Base-by-base conservation (phyloP, 306 rosid genomes). In the Luffa aegyptiaca region DNA sequence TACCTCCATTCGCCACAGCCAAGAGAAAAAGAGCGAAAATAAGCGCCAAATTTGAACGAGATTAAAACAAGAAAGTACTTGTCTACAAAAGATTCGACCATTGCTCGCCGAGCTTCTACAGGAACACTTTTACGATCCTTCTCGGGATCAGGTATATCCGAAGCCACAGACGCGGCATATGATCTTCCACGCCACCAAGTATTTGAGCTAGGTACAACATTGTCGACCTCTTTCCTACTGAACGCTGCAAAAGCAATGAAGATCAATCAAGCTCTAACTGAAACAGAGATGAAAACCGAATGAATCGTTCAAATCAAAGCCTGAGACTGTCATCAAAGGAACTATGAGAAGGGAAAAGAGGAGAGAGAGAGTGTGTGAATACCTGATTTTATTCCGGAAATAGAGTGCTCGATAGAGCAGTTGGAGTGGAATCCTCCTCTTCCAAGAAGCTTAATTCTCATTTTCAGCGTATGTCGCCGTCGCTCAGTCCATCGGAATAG, bases 41-140 rank as follows among this genome's bases (percentile, higher is more conserved):
- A 35, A 63, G 10, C 20, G 20, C 10, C n/a, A 63, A 63, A 63
- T 31, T 63, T 5, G 14, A 63, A 63, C 5, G 75, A 69, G 53
- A 46, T 17, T 0, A 64, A 45, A 71, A 46, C 16, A 71, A 71
- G 57, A 52, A 52, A 55, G 18, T 75, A 75, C 79, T 75, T 75
- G 62, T 75, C 35, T 16, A 75, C 79, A 33, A 75, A 75, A 75
- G 79, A 75, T 75, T 75, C 33, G 17, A 75, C 46, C 33, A 75
- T 31, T 20, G 79, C 79, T 52, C 63, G 61, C 10, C 79, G 64
- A 14, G 6, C 64, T 44, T 75, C 49, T 75, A 5, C 5, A 52
- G 79, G 16, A 56, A 75, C 63, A 2, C 33, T 10, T 52, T 52
- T 75, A 51, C 79, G 49, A 35, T 10, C 64, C 39, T 75, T 75